Conservation (phyloP, 371 early-diverging fungal genomes). For the Lichtheimia ramosa region DNA sequence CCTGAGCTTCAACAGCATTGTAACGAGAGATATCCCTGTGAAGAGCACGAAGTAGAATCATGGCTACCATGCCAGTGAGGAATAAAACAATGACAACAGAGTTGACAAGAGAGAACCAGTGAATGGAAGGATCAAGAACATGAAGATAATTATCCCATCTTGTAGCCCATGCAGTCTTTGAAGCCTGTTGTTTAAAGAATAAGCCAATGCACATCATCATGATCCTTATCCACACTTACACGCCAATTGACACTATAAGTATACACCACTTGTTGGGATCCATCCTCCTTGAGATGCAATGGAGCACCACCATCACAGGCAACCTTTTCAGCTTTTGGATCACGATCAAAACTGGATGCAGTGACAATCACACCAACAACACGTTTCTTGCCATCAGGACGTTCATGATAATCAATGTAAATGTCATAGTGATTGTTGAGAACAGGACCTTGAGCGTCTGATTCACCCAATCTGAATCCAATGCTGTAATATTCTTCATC, state of each 20-base stretch:
- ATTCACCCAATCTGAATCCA: slow-evolving; percentile 70
- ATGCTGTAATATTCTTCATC: slow-evolving; percentile 66
- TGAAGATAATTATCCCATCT: slow-evolving; percentile 91
- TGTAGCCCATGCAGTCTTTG: slow-evolving; percentile 80
- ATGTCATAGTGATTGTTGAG: slow-evolving; percentile 93
- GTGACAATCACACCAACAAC: slow-evolving; percentile 88
- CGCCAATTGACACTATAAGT: slow-evolving; percentile 85
- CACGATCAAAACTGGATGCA: slow-evolving; percentile 50
- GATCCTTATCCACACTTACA: slow-evolving; percentile 34
- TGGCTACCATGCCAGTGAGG: slow-evolving; percentile 82
- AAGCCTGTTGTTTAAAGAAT: slow-evolving; percentile 27
- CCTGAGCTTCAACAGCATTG: slow-evolving; percentile 66
- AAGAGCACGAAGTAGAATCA: slow-evolving; percentile 79
- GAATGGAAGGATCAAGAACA: slow-evolving; percentile 76
- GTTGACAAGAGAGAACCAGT: slow-evolving; percentile 79
- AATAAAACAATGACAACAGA: slow-evolving; percentile 86
- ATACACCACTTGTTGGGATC: slow-evolving; percentile 54
- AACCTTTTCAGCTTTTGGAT: neutral
- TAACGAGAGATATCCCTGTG: slow-evolving; percentile 81
- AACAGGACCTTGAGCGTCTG: slow-evolving; percentile 10
- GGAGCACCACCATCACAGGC: neutral
- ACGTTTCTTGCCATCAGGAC: slow-evolving; percentile 60
- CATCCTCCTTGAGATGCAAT: slow-evolving; percentile 17
- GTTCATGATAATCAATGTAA: slow-evolving; percentile 78
- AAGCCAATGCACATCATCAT: neutral